Percentiles rank a stretch among this genome's conserved stretches.
These are phyloP conservation scores for Termitomyces sp. DNA, from an alignment of 1,284 basidiomycete genomes.

Conservation along the genomic window DNA sequence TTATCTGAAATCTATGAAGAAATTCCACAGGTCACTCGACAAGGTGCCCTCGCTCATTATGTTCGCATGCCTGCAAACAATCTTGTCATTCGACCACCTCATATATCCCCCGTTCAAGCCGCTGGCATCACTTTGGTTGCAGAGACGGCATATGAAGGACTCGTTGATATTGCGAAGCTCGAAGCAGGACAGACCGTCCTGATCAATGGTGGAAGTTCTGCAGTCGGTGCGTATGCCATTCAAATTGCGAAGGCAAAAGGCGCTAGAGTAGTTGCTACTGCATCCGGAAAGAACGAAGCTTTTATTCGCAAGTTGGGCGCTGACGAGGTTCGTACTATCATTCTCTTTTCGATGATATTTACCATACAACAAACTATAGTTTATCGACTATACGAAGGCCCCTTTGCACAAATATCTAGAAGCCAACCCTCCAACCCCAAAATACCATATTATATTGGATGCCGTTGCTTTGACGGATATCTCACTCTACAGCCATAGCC, in stretches of 20 bases:
- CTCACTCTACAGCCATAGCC: conserved; percentile 35
- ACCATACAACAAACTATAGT: conserved; percentile 25
- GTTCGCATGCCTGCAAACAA: conserved; percentile 36
- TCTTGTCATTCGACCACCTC: conserved; percentile 42
- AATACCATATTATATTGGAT: conserved; percentile 43
- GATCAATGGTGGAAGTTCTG: conserved; percentile 62
- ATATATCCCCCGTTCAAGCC: conserved; percentile 47
- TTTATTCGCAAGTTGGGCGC: conserved; percentile 37
- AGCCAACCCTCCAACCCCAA: conserved; percentile 31
- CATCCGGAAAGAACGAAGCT: conserved; percentile 46
- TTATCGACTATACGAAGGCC: conserved; percentile 56
- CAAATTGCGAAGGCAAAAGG: conserved; percentile 61
- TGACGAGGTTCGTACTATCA: conserved; percentile 33
- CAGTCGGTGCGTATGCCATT: conserved; percentile 59
- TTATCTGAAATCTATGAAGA: conserved; percentile 6
- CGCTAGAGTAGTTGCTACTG: conserved; percentile 50
- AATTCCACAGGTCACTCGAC: conserved; percentile 28
- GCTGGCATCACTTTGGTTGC: conserved; percentile 54
- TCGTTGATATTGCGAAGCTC: conserved; percentile 38
- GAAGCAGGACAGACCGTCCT: conserved; percentile 49
- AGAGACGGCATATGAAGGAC: conserved; percentile 51
- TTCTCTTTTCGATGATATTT: conserved; percentile 16
- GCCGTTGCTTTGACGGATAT: conserved; percentile 33
- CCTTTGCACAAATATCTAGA: conserved; percentile 40
- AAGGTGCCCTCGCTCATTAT: conserved; percentile 56